Base-by-base conservation (phyloP, 345 rosid species). In the Odontarrhena argentea region DNA sequence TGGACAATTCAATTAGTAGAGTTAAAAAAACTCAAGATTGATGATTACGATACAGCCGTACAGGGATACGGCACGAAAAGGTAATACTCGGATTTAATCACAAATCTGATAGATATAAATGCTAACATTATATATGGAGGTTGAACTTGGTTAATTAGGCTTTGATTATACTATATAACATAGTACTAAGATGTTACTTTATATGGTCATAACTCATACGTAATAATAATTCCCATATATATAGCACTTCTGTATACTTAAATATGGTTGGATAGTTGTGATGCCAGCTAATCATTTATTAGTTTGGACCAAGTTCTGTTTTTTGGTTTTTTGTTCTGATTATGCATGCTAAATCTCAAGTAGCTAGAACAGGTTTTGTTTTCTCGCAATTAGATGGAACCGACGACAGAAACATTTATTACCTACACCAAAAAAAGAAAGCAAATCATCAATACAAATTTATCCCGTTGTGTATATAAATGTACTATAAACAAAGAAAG, bases 351-450 rank as follows among this genome's bases (percentile, higher is more conserved):
- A 14, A 9, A 7, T 14, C 9, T 57, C 25, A 10, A 5, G 26
- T 55, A 40, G 49, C 11, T 71, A 48, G 22, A 48, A n/a, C 52
- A 49, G 52, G 45, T 56, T 56, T 65, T 49, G 14, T 15, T 49
- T 64, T 18, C 60, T 42, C 34, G 9, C n/a, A 48, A 41, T 52
- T 65, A 24, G 67, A 42, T 58, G 15, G 12, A 65, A 65, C 76
- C 76, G 67, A 65, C 76, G 32, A 59, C 12, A 59, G 25, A 50
- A 18, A 58, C 71, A 65, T 65, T 73, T 42, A 73, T 43, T 51
- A 58, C 67, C 42, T 24, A 7, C 76, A 73, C 76, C 67, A 58
- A 58, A 50, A 56, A 63, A 65, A 4, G 4, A 4, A 32, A 22
- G 67, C 6, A 43, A 38, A 51, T 35, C 55, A 65, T 35, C 51